phyloP scores from a whole-genome alignment of 306 rosid genomes.

The Fagus crenata region DNA sequence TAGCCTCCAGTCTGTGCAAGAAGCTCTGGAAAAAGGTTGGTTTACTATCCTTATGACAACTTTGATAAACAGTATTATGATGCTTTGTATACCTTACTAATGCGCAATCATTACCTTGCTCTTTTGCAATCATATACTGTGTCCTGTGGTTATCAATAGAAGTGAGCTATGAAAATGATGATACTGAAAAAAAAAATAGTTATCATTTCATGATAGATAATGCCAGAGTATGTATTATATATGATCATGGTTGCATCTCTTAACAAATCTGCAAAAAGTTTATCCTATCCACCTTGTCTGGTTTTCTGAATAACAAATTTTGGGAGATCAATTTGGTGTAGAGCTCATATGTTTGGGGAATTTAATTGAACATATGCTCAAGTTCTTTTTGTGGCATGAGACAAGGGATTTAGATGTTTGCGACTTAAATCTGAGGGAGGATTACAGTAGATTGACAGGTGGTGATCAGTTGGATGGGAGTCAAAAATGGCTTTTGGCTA shows the following conservation, averaged over 20 bases:
- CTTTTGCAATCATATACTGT: background rate
- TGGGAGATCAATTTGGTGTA: background rate
- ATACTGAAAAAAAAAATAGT: background rate
- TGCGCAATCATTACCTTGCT: background rate
- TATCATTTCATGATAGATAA: background rate
- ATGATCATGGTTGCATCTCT: background rate
- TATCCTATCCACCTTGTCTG: background rate
- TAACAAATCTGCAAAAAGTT: background rate
- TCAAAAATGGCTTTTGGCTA: background rate
- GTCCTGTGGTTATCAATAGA: background rate
- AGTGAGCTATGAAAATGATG: background rate
- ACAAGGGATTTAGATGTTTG: background rate
- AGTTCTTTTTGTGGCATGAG: background rate
- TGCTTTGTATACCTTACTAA: slow-evolving; percentile 17
- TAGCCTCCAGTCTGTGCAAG: slow-evolving; percentile 71
- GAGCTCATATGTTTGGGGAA: background rate
- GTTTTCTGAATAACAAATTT: background rate
- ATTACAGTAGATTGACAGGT: background rate
- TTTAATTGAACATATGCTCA: slow-evolving; percentile 6
- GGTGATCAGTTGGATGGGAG: background rate
- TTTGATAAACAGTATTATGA: slow-evolving; percentile 12
- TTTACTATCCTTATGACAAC: slow-evolving; percentile 12
- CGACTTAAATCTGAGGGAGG: background rate
- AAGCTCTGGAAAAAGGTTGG: slow-evolving; percentile 83
- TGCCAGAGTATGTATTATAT: background rate